A percentile compares a stretch with the other conserved stretches of the same genome.
These are phyloP conservation scores for Lizonia empirigonia DNA, from an alignment of 2,329 filamentous ascomycete genomes.

Conservation along the genomic window DNA sequence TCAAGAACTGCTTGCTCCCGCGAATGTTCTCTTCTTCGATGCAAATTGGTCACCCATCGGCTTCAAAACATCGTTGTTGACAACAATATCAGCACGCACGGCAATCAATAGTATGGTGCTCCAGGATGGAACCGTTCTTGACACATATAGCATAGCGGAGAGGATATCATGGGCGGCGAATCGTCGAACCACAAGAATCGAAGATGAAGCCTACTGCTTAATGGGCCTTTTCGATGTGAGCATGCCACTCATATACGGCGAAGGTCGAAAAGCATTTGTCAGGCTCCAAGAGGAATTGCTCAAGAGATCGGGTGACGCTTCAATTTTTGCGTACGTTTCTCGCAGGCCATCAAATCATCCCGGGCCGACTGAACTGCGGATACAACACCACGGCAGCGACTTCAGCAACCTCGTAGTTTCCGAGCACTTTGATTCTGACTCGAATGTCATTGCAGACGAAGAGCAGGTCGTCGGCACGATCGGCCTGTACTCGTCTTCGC, in stretches of 20 bases:
- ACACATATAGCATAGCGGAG: not conserved
- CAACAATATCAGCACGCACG: not conserved
- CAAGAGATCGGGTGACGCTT: not conserved
- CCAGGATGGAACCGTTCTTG: not conserved
- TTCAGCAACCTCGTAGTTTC: not conserved
- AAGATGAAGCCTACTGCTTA: not conserved
- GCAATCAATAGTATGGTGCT: not conserved
- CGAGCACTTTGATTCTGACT: not conserved
- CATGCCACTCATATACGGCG: not conserved
- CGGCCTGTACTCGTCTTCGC: not conserved
- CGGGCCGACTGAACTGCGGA: not conserved
- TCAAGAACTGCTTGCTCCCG: slow-evolving; percentile 10
- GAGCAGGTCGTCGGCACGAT: not conserved
- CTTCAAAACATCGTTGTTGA: not conserved
- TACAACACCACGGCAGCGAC: not conserved
- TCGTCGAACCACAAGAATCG: not conserved
- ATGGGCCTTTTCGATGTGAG: not conserved
- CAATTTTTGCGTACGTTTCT: not conserved
- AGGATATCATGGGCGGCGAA: not conserved
- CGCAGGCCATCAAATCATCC: not conserved
- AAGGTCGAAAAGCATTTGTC: not conserved
- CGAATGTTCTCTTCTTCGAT: not conserved
- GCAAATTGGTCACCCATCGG: not conserved
- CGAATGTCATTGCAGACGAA: not conserved
- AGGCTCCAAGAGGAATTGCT: not conserved